Evolutionary conservation across 2,329 filamentous ascomycete genomes (phyloP).

Genomic region (Aspergillus cejpii): DNA sequence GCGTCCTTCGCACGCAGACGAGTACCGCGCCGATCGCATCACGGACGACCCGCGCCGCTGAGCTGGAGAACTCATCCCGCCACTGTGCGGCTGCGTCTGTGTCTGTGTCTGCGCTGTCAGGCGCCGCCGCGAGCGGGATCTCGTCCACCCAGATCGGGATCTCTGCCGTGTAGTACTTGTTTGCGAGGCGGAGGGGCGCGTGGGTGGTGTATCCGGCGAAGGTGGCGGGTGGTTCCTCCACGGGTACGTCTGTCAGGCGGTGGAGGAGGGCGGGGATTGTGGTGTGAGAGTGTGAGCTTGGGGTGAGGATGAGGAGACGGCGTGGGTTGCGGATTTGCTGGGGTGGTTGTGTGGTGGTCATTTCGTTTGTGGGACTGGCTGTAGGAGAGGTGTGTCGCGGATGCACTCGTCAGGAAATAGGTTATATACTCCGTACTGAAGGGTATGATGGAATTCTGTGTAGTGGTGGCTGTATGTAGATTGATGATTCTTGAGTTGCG

Average conservation of each 20-base stretch:
- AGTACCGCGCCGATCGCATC: conserved; percentile 42
- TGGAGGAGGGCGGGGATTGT: conserved; percentile 36
- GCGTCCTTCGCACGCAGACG: conserved; percentile 29
- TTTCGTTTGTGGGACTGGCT: conserved; percentile 1
- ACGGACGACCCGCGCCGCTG: conserved; percentile 40
- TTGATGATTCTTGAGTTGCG: conserved; percentile 1
- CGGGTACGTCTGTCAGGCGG: conserved; percentile 30
- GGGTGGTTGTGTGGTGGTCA: conserved; percentile 7
- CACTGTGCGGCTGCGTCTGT: conserved; percentile 24
- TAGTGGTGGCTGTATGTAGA: background rate
- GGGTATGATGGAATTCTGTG: too few relatives aligned
- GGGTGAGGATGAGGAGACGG: conserved; percentile 39
- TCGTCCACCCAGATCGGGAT: conserved; percentile 45
- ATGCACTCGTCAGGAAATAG: background rate
- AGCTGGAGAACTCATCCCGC: conserved; percentile 38
- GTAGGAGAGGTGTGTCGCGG: background rate
- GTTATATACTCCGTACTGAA: background rate
- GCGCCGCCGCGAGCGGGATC: conserved; percentile 26
- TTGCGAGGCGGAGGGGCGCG: conserved; percentile 36
- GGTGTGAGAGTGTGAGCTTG: conserved; percentile 29
- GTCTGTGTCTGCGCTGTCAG: conserved; percentile 1
- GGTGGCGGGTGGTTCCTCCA: conserved; percentile 22
- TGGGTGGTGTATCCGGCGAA: conserved; percentile 45
- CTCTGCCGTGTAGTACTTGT: conserved; percentile 42
- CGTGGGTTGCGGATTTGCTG: conserved; percentile 35